A percentile compares a stretch with the other conserved stretches of the same genome.
phyloP scores from a whole-genome alignment of 179 eudicot genomes.

The Pouteria campechiana region DNA sequence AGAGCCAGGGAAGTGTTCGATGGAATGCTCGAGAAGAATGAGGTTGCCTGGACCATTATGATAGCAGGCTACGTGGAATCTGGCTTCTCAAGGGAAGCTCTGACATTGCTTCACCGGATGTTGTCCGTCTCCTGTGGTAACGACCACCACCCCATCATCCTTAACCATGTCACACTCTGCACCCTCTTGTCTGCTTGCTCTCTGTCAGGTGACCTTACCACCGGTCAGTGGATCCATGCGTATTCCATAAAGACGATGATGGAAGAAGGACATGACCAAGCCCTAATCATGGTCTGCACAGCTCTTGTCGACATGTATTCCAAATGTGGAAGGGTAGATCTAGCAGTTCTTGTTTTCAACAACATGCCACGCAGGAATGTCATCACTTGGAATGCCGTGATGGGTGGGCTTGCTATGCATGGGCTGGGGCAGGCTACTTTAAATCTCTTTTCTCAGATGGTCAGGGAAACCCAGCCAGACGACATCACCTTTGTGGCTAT shows the following conservation, averaged over 20 bases:
- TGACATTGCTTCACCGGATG: constrained; percentile 18
- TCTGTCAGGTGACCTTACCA: constrained; percentile 16
- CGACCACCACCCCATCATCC: neutral
- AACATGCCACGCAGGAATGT: constrained; percentile 15
- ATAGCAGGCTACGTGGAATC: constrained; percentile 14
- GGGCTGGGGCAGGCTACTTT: constrained; percentile 15
- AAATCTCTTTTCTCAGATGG: constrained; percentile 18
- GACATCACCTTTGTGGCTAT: constrained; percentile 22
- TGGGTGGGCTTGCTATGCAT: constrained; percentile 29
- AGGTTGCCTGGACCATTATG: constrained; percentile 30
- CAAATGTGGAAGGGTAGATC: constrained; percentile 25
- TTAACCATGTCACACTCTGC: constrained; percentile 12
- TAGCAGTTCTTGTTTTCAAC: constrained; percentile 14
- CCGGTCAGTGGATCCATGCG: constrained; percentile 25
- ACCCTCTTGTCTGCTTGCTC: constrained; percentile 22
- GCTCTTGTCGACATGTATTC: constrained; percentile 34
- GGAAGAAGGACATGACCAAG: constrained; percentile 10
- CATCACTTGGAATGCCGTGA: constrained; percentile 32
- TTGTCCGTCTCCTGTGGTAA: constrained; percentile 6
- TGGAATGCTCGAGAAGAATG: constrained; percentile 26
- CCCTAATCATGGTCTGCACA: constrained; percentile 16
- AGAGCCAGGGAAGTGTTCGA: constrained; percentile 21
- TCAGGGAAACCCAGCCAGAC: constrained; percentile 21
- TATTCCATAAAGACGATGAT: constrained; percentile 12
- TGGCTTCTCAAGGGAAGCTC: constrained; percentile 20